Evolutionary conservation across 192 early-diverging fungal genomes (phyloP).

Genomic region (Coemansia sp.): DNA sequence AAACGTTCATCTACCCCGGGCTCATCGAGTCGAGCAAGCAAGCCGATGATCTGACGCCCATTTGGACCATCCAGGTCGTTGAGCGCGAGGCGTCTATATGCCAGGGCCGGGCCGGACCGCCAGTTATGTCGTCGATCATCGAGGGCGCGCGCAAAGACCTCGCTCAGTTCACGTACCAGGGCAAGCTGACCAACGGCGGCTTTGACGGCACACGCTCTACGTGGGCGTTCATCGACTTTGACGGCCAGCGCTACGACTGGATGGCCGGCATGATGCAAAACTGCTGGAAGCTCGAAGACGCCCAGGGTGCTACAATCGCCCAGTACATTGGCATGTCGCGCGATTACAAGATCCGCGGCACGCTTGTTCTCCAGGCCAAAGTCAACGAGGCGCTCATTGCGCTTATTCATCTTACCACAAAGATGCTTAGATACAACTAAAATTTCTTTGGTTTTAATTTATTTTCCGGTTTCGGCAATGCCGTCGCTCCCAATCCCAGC

Average conservation of each 20-base stretch:
- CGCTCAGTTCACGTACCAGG: constrained; percentile 35
- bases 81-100: constrained; percentile 21
- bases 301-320: constrained; percentile 21
- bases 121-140: constrained; percentile 21
- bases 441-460: not conserved
- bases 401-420: constrained; percentile 31
- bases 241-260: constrained; percentile 44
- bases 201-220: constrained; percentile 26
- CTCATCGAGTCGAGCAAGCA: constrained; percentile 27
- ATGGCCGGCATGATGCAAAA: constrained; percentile 47
- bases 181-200: constrained; percentile 32
- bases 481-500: constrained; percentile 83
- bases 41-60: constrained; percentile 28
- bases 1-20: constrained; percentile 33
- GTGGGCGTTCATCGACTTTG: constrained; percentile 45
- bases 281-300: constrained; percentile 50
- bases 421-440: constrained; percentile 28
- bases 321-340: constrained; percentile 44
- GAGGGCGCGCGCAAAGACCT: constrained; percentile 27
- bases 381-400: constrained; percentile 40
- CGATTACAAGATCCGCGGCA: constrained; percentile 36
- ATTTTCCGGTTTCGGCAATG: constrained; percentile 18
- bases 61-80: constrained; percentile 32
- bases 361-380: constrained; percentile 25
- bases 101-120: constrained; percentile 13